A percentile compares a stretch with the other conserved stretches of the same genome.
Evolutionary conservation across 23 red algal genomes (phyloP).

Genomic region (Gracilaria caudata): DNA sequence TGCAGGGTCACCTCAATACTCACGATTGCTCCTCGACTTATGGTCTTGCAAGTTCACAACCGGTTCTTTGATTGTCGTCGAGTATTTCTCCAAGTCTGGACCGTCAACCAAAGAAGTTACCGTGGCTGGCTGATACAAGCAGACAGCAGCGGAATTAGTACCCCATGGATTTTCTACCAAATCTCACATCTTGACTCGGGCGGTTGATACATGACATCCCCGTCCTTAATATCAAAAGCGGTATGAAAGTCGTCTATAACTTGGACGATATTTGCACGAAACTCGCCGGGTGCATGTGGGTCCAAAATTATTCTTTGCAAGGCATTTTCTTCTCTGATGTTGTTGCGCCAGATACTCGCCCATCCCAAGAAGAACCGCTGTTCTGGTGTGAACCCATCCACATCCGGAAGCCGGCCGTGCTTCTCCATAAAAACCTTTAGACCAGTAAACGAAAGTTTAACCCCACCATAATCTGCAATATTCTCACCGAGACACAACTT

Average conservation of each 20-base stretch:
- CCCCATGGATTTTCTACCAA: constrained; percentile 33
- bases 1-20: neutral
- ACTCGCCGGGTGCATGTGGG: constrained; percentile 77
- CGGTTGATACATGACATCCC: constrained; percentile 58
- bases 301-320: constrained; percentile 74
- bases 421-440: constrained; percentile 60
- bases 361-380: constrained; percentile 80
- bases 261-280: constrained; percentile 68
- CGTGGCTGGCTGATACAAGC: no score
- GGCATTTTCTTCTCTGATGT: constrained; percentile 66
- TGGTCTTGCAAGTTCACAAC: no score
- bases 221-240: constrained; percentile 50
- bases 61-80: no score
- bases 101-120: neutral
- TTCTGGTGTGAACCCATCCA: constrained; percentile 73
- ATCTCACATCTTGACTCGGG: constrained; percentile 71
- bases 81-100: no score
- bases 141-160: neutral
- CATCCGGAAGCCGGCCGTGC: constrained; percentile 46
- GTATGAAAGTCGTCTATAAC: constrained; percentile 68
- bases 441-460: constrained; percentile 57
- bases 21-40: neutral
- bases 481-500: constrained; percentile 85
- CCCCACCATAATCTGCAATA: constrained; percentile 79
- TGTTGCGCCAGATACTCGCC: constrained; percentile 67